Conservation (phyloP, 2,329 filamentous ascomycete genomes). For the Paecilomyces sp. region DNA sequence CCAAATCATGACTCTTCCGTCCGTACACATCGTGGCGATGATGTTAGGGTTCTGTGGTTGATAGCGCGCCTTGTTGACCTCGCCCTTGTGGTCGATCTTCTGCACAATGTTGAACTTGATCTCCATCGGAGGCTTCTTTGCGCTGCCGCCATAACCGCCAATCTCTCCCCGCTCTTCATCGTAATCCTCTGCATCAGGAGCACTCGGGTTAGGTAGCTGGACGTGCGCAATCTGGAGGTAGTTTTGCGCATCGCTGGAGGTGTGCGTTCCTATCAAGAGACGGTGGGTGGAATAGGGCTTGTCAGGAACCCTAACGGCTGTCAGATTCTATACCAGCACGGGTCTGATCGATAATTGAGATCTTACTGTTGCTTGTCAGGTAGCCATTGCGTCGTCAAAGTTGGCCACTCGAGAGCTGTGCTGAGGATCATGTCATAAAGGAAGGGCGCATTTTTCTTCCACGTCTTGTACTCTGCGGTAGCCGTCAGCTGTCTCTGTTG, state of each 20-base stretch:
- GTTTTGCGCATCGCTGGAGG: constrained; percentile 75
- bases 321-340: constrained; percentile 4
- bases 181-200: constrained; percentile 71
- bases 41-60: constrained; percentile 96
- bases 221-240: constrained; percentile 93
- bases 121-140: constrained; percentile 59
- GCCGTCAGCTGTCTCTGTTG: not conserved
- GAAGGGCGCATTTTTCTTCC: constrained; percentile 99
- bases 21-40: constrained; percentile 85
- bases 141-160: constrained; percentile 73
- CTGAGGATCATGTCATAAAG: constrained; percentile 97
- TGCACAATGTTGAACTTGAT: constrained; percentile 90
- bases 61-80: constrained; percentile 98
- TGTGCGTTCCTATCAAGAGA: constrained; percentile 89
- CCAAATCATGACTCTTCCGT: constrained; percentile 85
- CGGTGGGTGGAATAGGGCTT: constrained; percentile 85
- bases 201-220: constrained; percentile 73
- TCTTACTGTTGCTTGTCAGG: constrained; percentile 77
- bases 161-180: constrained; percentile 90
- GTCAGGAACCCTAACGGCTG: constrained; percentile 55
- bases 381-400: constrained; percentile 95
- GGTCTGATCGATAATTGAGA: not conserved
- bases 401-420: constrained; percentile 94
- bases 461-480: constrained; percentile 86
- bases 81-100: constrained; percentile 90